These are phyloP conservation scores for Coprinellus micaceus DNA, from an alignment of 768 basidiomycete species.

Conservation along the genomic window DNA sequence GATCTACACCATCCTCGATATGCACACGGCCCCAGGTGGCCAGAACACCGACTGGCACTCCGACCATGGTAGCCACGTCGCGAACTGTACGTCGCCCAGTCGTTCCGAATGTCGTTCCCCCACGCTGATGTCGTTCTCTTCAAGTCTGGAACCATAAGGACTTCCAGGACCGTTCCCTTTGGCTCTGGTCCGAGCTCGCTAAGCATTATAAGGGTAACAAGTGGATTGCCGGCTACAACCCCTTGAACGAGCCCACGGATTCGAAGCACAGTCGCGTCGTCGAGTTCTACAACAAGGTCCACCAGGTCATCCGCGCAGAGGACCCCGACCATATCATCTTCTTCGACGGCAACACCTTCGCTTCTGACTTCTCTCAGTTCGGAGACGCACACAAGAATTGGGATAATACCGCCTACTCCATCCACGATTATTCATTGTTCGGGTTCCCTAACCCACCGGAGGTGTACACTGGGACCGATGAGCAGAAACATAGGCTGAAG, in stretches of 20 bases:
- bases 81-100: conserved; percentile 41
- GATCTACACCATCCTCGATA: conserved; percentile 78
- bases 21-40: conserved; percentile 73
- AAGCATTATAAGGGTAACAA: conserved; percentile 71
- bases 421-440: conserved; percentile 74
- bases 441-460: conserved; percentile 66
- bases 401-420: conserved; percentile 72
- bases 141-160: conserved; percentile 83
- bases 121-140: neutral
- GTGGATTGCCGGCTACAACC: conserved; percentile 87
- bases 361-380: conserved; percentile 72
- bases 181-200: conserved; percentile 77
- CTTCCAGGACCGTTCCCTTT: conserved; percentile 74
- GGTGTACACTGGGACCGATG: conserved; percentile 47
- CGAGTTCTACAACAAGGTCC: conserved; percentile 63
- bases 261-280: conserved; percentile 60
- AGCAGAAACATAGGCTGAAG: conserved; percentile 48
- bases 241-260: conserved; percentile 80
- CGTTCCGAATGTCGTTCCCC: neutral
- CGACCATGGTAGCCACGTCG: conserved; percentile 66
- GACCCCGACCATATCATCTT: conserved; percentile 74
- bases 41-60: conserved; percentile 82
- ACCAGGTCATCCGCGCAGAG: conserved; percentile 65
- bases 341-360: conserved; percentile 84
- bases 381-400: conserved; percentile 59